Percentiles rank a stretch among this genome's conserved stretches.
Conservation (phyloP, 2,329 filamentous ascomycete species). For the Aspergillus udagawae region DNA sequence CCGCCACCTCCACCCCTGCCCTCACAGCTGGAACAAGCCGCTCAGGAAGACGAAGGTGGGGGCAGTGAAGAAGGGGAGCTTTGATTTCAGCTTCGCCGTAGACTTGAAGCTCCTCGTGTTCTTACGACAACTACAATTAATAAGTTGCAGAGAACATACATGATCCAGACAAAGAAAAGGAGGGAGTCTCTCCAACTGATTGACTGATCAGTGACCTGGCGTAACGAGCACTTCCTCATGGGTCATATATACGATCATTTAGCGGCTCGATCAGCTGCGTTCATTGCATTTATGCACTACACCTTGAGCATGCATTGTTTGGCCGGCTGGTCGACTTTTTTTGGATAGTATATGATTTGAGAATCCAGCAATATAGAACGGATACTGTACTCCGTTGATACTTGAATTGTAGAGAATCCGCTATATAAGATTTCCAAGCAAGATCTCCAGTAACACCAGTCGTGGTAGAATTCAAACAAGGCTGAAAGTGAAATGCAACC, state of each 20-base stretch:
- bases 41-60: constrained; percentile 27
- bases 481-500: background rate
- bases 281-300: background rate
- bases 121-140: background rate
- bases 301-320: background rate
- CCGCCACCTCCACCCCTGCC: constrained; percentile 7
- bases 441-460: background rate
- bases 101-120: background rate
- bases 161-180: background rate
- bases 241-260: background rate
- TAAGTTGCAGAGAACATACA: background rate
- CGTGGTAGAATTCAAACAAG: background rate
- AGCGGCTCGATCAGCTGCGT: background rate
- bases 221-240: background rate
- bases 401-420: background rate
- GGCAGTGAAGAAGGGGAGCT: constrained; percentile 44
- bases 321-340: background rate
- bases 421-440: background rate
- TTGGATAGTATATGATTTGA: background rate
- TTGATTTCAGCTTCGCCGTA: constrained; percentile 8
- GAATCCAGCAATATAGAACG: background rate
- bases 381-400: background rate
- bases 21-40: background rate
- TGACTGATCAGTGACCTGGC: background rate
- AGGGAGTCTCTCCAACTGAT: background rate